These are phyloP conservation scores for Colletotrichum sp. DNA, from an alignment of 2,329 filamentous ascomycete species.

Conservation along the genomic window DNA sequence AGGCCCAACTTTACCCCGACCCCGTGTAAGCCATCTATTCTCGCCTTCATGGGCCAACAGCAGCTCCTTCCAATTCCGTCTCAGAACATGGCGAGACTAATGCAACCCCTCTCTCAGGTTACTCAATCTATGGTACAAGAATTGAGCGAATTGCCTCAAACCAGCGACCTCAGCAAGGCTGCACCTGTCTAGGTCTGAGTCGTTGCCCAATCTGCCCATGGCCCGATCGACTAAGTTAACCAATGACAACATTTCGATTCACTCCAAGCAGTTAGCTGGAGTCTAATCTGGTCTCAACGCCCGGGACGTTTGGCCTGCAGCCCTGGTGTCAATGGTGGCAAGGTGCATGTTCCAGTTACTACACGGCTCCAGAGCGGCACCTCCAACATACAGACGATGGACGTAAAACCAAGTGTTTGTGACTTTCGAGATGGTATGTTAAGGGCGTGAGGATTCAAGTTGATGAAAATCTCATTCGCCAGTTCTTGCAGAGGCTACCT, in stretches of 20 bases:
- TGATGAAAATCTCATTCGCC: fast-evolving
- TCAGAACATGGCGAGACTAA: neutral
- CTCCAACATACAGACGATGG: neutral
- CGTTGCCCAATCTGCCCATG: neutral
- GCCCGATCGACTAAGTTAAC: neutral
- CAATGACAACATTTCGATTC: neutral
- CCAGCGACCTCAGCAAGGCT: neutral
- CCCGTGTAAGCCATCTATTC: neutral
- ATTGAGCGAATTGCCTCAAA: neutral
- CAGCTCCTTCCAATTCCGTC: neutral
- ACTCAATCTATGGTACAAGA: neutral
- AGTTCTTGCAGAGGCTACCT: neutral
- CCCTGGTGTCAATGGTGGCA: neutral
- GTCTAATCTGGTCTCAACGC: neutral
- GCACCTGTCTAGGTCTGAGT: neutral
- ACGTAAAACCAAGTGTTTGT: neutral
- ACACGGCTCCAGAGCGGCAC: neutral
- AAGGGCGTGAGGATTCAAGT: too few species aligned
- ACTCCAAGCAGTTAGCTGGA: neutral
- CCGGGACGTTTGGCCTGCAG: neutral
- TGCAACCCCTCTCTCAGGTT: neutral
- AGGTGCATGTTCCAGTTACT: neutral
- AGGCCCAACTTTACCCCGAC: neutral
- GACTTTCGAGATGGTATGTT: too few species aligned
- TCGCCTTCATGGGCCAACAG: neutral